These are phyloP conservation scores for Lachancea cidri DNA, from an alignment of 805 yeast species.

Conservation along the genomic window DNA sequence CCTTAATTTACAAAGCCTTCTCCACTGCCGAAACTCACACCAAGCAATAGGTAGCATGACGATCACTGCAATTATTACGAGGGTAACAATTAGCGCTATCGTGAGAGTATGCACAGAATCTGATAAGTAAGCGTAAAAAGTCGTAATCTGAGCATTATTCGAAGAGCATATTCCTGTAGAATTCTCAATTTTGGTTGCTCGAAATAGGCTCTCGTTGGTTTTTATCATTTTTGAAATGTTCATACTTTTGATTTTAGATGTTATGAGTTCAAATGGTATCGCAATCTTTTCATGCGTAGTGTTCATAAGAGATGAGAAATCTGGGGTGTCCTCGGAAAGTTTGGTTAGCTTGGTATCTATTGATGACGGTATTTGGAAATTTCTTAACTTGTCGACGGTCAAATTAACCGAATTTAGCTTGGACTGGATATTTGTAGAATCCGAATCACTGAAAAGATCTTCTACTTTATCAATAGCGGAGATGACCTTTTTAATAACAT, in stretches of 20 bases:
- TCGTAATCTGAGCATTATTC: conserved; percentile 35
- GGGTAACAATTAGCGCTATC: conserved; percentile 36
- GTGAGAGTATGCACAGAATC: conserved; percentile 34
- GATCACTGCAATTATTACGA: conserved; percentile 39
- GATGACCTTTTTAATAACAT: conserved; percentile 50
- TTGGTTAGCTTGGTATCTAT: conserved; percentile 53
- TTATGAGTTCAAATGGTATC: conserved; percentile 53
- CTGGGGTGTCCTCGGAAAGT: conserved; percentile 52
- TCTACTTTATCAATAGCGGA: conserved; percentile 48
- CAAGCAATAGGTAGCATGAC: conserved; percentile 41
- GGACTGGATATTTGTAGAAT: conserved; percentile 30
- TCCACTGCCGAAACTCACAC: conserved; percentile 47
- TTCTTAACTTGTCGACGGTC: conserved; percentile 49
- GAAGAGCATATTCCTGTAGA: conserved; percentile 37
- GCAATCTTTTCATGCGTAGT: conserved; percentile 50
- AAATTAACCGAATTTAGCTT: conserved; percentile 47
- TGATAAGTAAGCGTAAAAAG: conserved; percentile 33
- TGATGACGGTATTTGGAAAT: conserved; percentile 59
- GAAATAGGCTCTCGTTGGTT: conserved; percentile 29
- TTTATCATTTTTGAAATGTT: conserved; percentile 26
- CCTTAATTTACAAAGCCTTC: conserved; percentile 23
- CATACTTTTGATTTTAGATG: conserved; percentile 34
- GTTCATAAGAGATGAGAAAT: conserved; percentile 58
- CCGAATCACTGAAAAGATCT: conserved; percentile 48
- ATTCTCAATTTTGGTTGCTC: conserved; percentile 34